These are phyloP conservation scores for Parietaria judaica DNA, from an alignment of 306 rosid genomes.

Conservation along the genomic window DNA sequence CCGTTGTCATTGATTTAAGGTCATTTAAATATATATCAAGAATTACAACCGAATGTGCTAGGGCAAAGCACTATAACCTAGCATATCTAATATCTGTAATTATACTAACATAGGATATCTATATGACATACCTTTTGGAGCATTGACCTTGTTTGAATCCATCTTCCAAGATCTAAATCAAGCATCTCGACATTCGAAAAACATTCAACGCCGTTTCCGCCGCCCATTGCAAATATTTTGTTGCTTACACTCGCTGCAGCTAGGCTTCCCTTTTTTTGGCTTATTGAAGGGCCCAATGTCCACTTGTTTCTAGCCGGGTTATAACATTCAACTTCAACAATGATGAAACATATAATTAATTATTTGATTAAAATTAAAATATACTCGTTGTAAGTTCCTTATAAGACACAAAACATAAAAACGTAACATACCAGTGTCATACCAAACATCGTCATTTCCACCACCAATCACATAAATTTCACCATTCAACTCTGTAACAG, in stretches of 20 bases:
- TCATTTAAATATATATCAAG: no score
- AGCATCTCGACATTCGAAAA: slow-evolving; percentile 55
- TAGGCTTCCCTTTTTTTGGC: slow-evolving; percentile 60
- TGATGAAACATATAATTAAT: slow-evolving; percentile 6
- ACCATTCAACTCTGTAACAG: slow-evolving; percentile 33
- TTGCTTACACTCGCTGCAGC: slow-evolving; percentile 37
- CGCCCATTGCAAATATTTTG: slow-evolving; percentile 42
- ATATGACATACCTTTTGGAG: slow-evolving; percentile 41
- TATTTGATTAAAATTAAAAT: slow-evolving; percentile 1
- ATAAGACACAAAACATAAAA: slow-evolving; percentile 16
- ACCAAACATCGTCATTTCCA: slow-evolving; percentile 40
- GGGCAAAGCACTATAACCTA: no score
- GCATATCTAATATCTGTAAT: no score
- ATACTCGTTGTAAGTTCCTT: background rate
- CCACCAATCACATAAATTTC: slow-evolving; percentile 43
- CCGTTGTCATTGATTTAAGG: no score
- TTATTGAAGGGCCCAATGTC: slow-evolving; percentile 61
- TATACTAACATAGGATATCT: no score
- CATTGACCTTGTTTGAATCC: slow-evolving; percentile 51
- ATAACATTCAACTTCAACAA: slow-evolving; percentile 63
- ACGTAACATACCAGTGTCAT: slow-evolving; percentile 35
- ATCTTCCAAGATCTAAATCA: slow-evolving; percentile 51
- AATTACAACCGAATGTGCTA: no score
- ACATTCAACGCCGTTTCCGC: slow-evolving; percentile 33
- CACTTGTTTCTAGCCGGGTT: slow-evolving; percentile 41